Evolutionary conservation across 306 rosid species (phyloP).

Genomic region (Vigna mungo): DNA sequence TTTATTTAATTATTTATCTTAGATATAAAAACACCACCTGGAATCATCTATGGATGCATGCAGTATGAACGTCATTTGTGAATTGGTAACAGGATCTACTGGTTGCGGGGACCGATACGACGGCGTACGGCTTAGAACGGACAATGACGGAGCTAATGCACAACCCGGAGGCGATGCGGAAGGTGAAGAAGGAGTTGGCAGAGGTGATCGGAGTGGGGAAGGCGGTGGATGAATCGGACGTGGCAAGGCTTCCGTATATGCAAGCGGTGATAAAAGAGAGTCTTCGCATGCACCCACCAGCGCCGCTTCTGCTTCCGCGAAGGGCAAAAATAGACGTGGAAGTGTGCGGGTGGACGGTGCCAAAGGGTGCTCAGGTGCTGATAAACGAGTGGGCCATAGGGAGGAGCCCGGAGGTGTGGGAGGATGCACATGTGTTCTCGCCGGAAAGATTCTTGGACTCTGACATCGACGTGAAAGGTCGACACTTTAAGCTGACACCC

Average conservation of each 20-base stretch:
- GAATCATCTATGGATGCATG: too few relatives aligned
- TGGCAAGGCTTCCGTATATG: conserved; percentile 57
- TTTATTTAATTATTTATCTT: too few relatives aligned
- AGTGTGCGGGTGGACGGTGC: conserved; percentile 51
- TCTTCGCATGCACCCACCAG: conserved; percentile 52
- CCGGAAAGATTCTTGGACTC: conserved; percentile 66
- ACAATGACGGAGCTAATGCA: conserved; percentile 57
- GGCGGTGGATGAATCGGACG: conserved; percentile 60
- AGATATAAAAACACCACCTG: too few relatives aligned
- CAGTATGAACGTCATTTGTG: too few relatives aligned
- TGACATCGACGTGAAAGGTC: conserved; percentile 54
- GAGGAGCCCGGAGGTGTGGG: conserved; percentile 51
- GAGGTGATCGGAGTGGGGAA: conserved; percentile 59
- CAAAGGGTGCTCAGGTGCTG: conserved; percentile 56
- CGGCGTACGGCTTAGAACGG: conserved; percentile 55
- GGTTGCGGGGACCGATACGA: conserved; percentile 66
- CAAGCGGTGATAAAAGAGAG: conserved; percentile 67
- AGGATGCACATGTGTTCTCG: conserved; percentile 46
- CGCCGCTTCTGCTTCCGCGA: conserved; percentile 60
- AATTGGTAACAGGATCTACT: conserved; percentile 49
- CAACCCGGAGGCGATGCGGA: conserved; percentile 52
- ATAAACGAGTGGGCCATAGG: conserved; percentile 63
- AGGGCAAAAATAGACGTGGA: conserved; percentile 56
- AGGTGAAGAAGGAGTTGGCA: conserved; percentile 51
- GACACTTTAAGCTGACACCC: conserved; percentile 57